phyloP scores from a whole-genome alignment of 192 early-diverging fungal species.

The Endogone sp. region DNA sequence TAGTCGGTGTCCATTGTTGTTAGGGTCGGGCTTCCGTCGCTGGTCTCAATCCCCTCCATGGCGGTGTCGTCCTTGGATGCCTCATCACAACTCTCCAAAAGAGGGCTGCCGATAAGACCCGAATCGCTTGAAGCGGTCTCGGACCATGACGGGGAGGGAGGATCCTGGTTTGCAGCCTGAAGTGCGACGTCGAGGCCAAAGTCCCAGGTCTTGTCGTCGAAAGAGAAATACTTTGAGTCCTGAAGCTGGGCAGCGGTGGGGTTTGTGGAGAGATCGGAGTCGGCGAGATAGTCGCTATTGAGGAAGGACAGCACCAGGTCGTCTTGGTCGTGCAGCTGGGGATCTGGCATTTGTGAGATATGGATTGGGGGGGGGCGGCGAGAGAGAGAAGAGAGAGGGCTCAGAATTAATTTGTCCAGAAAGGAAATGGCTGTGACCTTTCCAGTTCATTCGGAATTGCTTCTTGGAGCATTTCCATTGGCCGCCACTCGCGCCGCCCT shows the following conservation, averaged over 20 bases:
- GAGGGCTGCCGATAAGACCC: not conserved
- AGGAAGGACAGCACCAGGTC: not conserved
- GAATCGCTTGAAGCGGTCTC: conserved; percentile 1
- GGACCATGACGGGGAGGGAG: not conserved
- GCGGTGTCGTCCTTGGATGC: not conserved
- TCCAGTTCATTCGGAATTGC: no score
- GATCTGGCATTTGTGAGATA: no score
- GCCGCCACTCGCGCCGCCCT: no score
- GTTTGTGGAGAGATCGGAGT: not conserved
- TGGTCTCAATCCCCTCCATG: not conserved
- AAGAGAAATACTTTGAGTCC: not conserved
- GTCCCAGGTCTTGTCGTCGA: not conserved
- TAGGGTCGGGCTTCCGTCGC: not conserved
- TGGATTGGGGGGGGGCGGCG: no score
- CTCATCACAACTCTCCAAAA: not conserved
- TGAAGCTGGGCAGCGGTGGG: not conserved
- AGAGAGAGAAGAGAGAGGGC: no score
- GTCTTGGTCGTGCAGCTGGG: not conserved
- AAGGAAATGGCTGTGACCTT: no score
- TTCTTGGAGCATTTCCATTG: no score
- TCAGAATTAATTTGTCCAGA: no score
- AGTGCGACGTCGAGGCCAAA: not conserved
- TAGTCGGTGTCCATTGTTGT: not conserved
- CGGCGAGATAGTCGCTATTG: not conserved
- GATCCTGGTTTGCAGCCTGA: not conserved